Percentiles rank a stretch among this genome's conserved stretches.
Evolutionary conservation across 2,329 filamentous ascomycete genomes (phyloP).

Genomic region (Ascochyta koolunga): DNA sequence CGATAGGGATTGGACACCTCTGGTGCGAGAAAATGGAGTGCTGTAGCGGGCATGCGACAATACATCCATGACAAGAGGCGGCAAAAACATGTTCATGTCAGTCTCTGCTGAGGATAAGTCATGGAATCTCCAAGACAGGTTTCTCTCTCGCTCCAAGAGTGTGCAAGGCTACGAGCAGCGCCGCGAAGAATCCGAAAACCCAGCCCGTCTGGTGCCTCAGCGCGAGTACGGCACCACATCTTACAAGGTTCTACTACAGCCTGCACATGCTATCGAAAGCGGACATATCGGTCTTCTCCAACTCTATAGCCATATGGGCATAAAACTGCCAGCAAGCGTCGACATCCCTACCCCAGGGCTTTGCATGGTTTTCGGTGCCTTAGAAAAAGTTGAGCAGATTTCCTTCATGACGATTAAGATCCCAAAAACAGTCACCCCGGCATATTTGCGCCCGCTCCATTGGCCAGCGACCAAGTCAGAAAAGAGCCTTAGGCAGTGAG

Average conservation of each 20-base stretch:
- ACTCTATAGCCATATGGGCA: background rate
- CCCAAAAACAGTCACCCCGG: background rate
- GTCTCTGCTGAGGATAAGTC: background rate
- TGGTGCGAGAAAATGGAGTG: background rate
- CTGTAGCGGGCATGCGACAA: background rate
- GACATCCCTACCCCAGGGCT: background rate
- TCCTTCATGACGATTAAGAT: background rate
- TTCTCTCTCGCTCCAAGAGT: constrained; percentile 17
- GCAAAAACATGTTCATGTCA: background rate
- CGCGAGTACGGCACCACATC: background rate
- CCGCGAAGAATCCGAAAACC: constrained; percentile 1
- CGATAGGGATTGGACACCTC: background rate
- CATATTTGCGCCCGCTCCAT: background rate
- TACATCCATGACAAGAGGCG: background rate
- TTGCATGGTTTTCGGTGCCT: background rate
- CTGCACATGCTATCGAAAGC: background rate
- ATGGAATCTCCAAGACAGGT: background rate
- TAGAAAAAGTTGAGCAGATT: background rate
- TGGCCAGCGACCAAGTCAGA: background rate
- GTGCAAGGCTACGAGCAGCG: constrained; percentile 18
- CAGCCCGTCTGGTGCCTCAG: background rate
- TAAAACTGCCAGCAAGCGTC: background rate
- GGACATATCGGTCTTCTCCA: background rate
- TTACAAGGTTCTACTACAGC: background rate
- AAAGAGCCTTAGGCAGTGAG: background rate